Base-by-base conservation (phyloP, 768 basidiomycete species). In the Lanmaoa rubissima region DNA sequence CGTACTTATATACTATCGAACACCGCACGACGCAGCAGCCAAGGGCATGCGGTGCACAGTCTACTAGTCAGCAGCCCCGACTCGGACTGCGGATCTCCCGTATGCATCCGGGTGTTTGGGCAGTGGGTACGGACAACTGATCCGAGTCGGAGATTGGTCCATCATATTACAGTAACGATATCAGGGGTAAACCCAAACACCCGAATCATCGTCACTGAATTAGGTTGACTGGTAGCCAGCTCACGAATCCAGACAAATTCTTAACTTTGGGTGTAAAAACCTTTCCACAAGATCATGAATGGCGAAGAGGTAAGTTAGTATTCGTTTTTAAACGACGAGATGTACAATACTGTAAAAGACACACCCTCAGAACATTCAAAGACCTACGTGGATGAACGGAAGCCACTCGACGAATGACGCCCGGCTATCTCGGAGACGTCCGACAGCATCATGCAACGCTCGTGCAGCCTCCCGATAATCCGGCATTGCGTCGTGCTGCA, bases 361-460 rank as follows among this genome's bases (percentile, higher is more conserved):
- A 43, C 13, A 21, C 7, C 11, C 13, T n/a, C 12, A 5, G 19
- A 41, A 14, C 41, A 5, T 21, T 41, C 43, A 44, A 28, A 26
- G 24, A 16, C 26, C 43, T 28, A 28, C 26, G 12, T 45, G 32
- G 13, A 47, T 32, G 11, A 19, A 47, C 11, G 45, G 45, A 47
- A 32, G 31, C 44, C 45, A 32, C 12, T 32, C 32, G 12, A 14
- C 13, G 7, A 34, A 34, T 9, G 46, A n/a, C n/a, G 13, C 46
- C 3, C 31, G 3, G 17, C 39, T 24, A 52, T 42, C 32, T 10
- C 47, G 51, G 26, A 54, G 48, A 17, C 38, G 48, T 11, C 28
- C 47, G 1, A 55, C 53, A n/a, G 52, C 52, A 26, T 43, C 34
- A 2, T 55, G 53, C 48, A 50, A 7, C n/a, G 58, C 57, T 32